These are phyloP conservation scores for Niebla homalea DNA, from an alignment of 495 filamentous ascomycete species.

Conservation along the genomic window DNA sequence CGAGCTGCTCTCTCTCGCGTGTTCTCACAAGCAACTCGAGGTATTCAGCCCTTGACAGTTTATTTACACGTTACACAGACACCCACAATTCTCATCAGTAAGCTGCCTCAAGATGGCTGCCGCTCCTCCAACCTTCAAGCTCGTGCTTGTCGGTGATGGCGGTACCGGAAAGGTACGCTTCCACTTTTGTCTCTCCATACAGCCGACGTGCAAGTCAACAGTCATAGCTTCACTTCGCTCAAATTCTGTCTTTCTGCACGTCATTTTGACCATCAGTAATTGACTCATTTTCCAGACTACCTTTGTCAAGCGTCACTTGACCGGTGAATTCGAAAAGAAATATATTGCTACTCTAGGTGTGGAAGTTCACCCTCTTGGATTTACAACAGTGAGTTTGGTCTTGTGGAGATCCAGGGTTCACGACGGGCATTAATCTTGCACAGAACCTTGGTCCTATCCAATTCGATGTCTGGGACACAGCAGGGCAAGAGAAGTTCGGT, in stretches of 20 bases:
- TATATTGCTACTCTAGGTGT: conserved; percentile 99
- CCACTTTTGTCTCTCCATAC: not conserved
- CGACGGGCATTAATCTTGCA: conserved; percentile 21
- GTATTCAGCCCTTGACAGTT: too few relatives aligned
- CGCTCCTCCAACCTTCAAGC: conserved; percentile 81
- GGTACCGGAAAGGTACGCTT: conserved; percentile 92
- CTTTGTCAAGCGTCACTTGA: conserved; percentile 99
- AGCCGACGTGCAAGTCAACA: not conserved
- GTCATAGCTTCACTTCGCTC: not conserved
- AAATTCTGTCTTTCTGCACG: not conserved
- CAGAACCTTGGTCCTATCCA: conserved; percentile 93
- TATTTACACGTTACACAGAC: too few relatives aligned
- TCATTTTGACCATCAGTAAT: not conserved
- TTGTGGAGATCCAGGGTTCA: not conserved
- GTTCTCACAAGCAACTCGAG: too few relatives aligned
- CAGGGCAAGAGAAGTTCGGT: conserved; percentile 99
- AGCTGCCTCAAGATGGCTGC: conserved; percentile 43
- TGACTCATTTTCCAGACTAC: conserved; percentile 56
- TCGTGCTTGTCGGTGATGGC: conserved; percentile 98
- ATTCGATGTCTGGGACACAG: conserved; percentile 99
- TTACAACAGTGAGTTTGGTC: conserved; percentile 63
- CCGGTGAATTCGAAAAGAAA: conserved; percentile 99
- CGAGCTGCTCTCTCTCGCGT: too few relatives aligned
- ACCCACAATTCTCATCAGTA: too few relatives aligned
- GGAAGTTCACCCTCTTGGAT: conserved; percentile 90